phyloP scores from a whole-genome alignment of 2,329 filamentous ascomycete genomes.

The Biscogniauxia mediterranea region DNA sequence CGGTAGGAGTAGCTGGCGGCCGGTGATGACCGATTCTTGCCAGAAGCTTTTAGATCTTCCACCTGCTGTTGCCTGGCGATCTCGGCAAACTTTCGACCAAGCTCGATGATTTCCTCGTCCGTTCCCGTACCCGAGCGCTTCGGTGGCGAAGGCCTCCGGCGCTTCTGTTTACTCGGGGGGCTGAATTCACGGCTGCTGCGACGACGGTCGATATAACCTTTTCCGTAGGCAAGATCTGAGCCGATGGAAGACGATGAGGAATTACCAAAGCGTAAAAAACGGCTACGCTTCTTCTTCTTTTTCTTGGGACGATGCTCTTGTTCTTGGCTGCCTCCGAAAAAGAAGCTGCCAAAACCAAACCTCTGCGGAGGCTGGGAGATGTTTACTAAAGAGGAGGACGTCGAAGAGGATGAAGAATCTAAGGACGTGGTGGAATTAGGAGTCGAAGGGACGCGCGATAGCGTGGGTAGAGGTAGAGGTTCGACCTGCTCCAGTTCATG shows the following conservation, averaged over 20 bases:
- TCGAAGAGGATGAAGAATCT: slow-evolving; percentile 45
- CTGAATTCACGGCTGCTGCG: slow-evolving; percentile 36
- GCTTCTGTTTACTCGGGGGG: slow-evolving; percentile 20
- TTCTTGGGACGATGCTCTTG: slow-evolving; percentile 42
- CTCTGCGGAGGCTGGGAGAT: slow-evolving; percentile 56
- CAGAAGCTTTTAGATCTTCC: slow-evolving; percentile 45
- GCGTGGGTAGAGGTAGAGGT: slow-evolving; percentile 16
- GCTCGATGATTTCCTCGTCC: slow-evolving; percentile 56
- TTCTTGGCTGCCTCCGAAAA: slow-evolving; percentile 55
- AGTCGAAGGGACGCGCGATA: slow-evolving; percentile 32
- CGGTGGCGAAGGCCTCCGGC: slow-evolving; percentile 21
- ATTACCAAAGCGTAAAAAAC: slow-evolving; percentile 57
- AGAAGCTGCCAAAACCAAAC: slow-evolving; percentile 61
- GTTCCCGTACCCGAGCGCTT: slow-evolving; percentile 46
- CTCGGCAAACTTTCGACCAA: slow-evolving; percentile 54
- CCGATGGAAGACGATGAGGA: slow-evolving; percentile 68
- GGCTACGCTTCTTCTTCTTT: slow-evolving; percentile 48
- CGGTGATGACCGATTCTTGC: slow-evolving; percentile 38
- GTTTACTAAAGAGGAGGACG: slow-evolving; percentile 61
- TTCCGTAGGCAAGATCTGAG: slow-evolving; percentile 67
- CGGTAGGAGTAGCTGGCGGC: slow-evolving; percentile 40
- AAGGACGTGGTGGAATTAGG: slow-evolving; percentile 31
- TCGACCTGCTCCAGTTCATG: slow-evolving; percentile 24
- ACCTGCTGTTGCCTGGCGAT: slow-evolving; percentile 51
- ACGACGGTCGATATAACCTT: slow-evolving; percentile 50